Evolutionary conservation across 2,329 filamentous ascomycete genomes (phyloP).

Genomic region (Magnaporthiopsis incrustans): DNA sequence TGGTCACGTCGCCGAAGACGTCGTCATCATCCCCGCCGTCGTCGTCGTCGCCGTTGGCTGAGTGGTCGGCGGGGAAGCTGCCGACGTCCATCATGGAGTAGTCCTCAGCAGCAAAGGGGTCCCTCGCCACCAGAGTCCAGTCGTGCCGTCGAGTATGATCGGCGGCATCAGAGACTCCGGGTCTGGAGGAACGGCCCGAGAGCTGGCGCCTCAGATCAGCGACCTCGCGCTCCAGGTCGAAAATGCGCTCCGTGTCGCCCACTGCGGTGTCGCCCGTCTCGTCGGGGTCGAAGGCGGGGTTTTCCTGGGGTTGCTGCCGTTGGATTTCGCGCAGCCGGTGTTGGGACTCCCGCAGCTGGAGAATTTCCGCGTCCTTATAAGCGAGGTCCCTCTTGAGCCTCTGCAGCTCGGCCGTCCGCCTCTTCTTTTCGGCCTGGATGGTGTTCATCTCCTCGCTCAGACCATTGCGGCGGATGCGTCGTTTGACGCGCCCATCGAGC

Average conservation of each 20-base stretch:
- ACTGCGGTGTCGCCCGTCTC: conserved; percentile 34
- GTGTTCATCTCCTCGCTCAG: conserved; percentile 51
- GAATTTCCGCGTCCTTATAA: conserved; percentile 44
- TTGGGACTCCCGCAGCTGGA: conserved; percentile 31
- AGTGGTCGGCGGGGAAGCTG: conserved; percentile 16
- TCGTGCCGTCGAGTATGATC: conserved; percentile 25
- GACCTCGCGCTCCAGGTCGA: conserved; percentile 28
- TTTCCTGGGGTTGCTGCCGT: neutral
- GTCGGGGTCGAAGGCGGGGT: conserved; percentile 7
- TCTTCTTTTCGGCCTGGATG: conserved; percentile 38
- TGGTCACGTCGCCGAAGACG: conserved; percentile 40
- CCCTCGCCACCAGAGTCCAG: conserved; percentile 43
- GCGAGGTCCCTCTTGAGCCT: conserved; percentile 40
- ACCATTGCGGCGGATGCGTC: conserved; percentile 46
- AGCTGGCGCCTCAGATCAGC: conserved; percentile 23
- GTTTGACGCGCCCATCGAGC: conserved; percentile 48
- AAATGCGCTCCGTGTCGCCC: conserved; percentile 35
- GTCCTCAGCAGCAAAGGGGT: conserved; percentile 37
- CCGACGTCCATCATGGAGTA: conserved; percentile 25
- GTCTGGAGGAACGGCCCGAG: conserved; percentile 13
- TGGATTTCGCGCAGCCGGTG: conserved; percentile 10
- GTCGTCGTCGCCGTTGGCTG: conserved; percentile 22
- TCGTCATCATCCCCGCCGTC: conserved; percentile 19
- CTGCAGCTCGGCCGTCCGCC: conserved; percentile 31
- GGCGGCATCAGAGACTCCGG: conserved; percentile 12